Evolutionary conservation across 192 early-diverging fungal species (phyloP), one percentile per base, ranked within the genome.

Genomic region (Coemansia sp.): DNA sequence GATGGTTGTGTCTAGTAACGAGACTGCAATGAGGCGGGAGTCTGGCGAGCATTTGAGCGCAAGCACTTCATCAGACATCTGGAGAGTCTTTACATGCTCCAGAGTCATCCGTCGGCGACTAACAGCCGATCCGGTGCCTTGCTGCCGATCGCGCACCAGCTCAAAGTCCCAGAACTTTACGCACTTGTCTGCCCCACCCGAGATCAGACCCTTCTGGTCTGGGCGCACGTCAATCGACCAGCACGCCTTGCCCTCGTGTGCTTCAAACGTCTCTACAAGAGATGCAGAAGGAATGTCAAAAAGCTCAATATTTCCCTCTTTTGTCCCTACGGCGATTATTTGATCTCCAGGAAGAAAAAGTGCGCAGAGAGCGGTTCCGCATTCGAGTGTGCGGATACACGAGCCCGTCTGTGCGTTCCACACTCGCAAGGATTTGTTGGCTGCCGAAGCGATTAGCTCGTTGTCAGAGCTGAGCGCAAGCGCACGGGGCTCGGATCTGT

Each of bases 161-260:
- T 90, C 90, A 76, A 98, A 93, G 76, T 94, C 92, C 96, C 96
- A 99, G 74, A 99, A 98, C 84, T 96, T 98, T 67, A 99, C 94
- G 61, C 92, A 87, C 71, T 97, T 94, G 80, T 98, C 97, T 8
- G 91, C 94, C 62, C 90, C 90, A 32, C 96, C 97, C 1, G 97
- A 95, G 37, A 90, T 90, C 39, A 99, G 74, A 13, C 97, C 95
- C 71, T 88, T 88, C 46, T 88, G 86, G 62, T 99, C 96, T 9
- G 94, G 92, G 19, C 88, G 88, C 39, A 97, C 84, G 51, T 93
- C 90, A 40, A 98, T 79, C 36, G 93, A 88, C 91, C 93, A 97
- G 18, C 96, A 84, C 5, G 81, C 72, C 3, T 92, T 85, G 5
- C 95, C 94, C 16, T 93, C 92, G 62, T 99, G 97, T 15, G 95